Conservation (phyloP, 352 stramenopile species). For the Salisapilia sapeloensis region DNA sequence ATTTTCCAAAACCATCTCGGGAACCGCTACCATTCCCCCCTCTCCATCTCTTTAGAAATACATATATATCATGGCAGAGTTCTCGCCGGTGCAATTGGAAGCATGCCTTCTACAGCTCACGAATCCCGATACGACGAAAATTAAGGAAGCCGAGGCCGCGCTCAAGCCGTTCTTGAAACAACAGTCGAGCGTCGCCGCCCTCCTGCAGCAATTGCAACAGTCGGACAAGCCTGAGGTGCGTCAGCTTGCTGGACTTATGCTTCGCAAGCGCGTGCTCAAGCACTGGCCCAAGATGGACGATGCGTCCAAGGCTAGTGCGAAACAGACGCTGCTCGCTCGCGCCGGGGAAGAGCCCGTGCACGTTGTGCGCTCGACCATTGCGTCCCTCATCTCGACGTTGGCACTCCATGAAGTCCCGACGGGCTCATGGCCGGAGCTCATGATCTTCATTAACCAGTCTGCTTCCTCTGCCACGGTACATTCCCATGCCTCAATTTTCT, state of each 20-base stretch:
- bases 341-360: constrained; percentile 75
- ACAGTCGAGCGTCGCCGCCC: constrained; percentile 56
- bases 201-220: constrained; percentile 82
- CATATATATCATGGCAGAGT: constrained; percentile 70
- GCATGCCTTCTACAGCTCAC: constrained; percentile 82
- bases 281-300: constrained; percentile 86
- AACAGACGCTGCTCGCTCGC: constrained; percentile 76
- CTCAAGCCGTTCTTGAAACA: constrained; percentile 91
- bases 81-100: constrained; percentile 69
- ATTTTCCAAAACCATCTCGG: no score
- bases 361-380: constrained; percentile 77
- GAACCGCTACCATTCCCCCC: no score
- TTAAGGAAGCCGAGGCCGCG: constrained; percentile 86
- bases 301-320: constrained; percentile 56
- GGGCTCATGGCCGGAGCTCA: constrained; percentile 85
- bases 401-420: constrained; percentile 57
- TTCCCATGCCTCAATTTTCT: constrained; percentile 5
- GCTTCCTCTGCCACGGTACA: constrained; percentile 59
- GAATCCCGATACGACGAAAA: constrained; percentile 88
- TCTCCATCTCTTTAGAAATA: no score
- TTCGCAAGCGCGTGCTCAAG: constrained; percentile 89
- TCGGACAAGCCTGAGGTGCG: constrained; percentile 69
- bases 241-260: constrained; percentile 85
- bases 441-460: constrained; percentile 87
- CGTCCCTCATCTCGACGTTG: constrained; percentile 64